Base-by-base conservation (phyloP, 1,139 yeast genomes). In the Hemisphaericaspora xylofermentans region DNA sequence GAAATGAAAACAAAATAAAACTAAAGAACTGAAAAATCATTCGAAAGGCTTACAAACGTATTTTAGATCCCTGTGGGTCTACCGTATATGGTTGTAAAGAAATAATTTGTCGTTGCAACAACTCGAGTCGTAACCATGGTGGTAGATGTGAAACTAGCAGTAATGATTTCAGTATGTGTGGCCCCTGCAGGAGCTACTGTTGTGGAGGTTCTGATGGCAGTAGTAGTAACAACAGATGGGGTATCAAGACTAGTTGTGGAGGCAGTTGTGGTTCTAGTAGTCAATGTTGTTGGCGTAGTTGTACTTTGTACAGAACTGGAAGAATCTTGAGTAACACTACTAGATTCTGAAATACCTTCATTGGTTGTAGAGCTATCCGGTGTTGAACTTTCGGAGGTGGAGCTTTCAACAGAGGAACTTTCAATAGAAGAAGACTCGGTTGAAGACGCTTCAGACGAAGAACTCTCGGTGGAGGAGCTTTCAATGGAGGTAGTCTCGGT, bases 51-150 rank as follows among this genome's bases (percentile, higher is more conserved):
- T 7, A 19, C 18, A 13, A 18, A 31, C 19, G 18, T 14, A 19
- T 17, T n/a, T n/a, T 28, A 19, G 19, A 29, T 10, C 4, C 25
- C 32, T 13, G 40, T 26, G 13, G 51, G 50, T 17, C 32, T 41
- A 5, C 45, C 49, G 27, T 45, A 48, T 6, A 46, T 37, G 0
- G 51, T 48, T 10, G 38, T 30, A 12, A 46, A 30, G 25, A 42
- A 40, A n/a, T 43, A 38, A 30, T 35, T 43, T 6, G 50, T 48
- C 12, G 49, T 43, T 12, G 36, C 18, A 16, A 45, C 24, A 16
- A 36, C 37, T 18, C 46, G 46, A 27, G 25, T 33, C n/a, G 51
- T 41, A 16, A 39, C 36, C 9, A 46, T 27, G 16, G 50, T 45
- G 9, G 52, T 40, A 30, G 48, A 46, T 7, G 45, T 45, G 14